Evolutionary conservation across 2,329 filamentous ascomycete species (phyloP).

Genomic region (Beauveria scarabaeidicola): DNA sequence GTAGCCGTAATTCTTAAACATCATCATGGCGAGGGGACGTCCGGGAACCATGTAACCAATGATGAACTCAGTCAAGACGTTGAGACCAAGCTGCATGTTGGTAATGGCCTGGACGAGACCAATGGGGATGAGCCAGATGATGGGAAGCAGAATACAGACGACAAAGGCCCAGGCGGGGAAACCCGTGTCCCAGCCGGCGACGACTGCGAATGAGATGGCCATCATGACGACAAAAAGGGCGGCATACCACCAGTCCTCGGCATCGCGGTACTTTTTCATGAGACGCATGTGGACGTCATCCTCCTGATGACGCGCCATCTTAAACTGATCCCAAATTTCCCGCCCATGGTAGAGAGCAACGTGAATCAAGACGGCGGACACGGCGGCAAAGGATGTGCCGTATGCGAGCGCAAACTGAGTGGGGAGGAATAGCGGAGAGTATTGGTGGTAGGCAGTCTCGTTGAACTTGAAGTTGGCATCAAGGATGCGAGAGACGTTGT

Average conservation of each 20-base stretch:
- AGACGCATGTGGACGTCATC: conserved; percentile 52
- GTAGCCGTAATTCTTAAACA: conserved; percentile 69
- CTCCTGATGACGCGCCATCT: conserved; percentile 45
- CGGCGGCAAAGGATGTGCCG: conserved; percentile 59
- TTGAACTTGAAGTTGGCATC: conserved; percentile 49
- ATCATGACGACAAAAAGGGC: conserved; percentile 44
- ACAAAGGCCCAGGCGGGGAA: conserved; percentile 52
- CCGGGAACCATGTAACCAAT: conserved; percentile 67
- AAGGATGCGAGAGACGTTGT: conserved; percentile 54
- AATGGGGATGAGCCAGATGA: conserved; percentile 52
- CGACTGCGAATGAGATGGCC: conserved; percentile 44
- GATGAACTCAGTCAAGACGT: conserved; percentile 65
- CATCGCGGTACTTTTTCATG: conserved; percentile 54
- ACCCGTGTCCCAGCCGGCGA: conserved; percentile 46
- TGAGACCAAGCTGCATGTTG: conserved; percentile 56
- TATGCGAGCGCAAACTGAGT: conserved; percentile 54
- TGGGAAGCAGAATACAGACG: conserved; percentile 47
- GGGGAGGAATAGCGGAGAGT: conserved; percentile 58
- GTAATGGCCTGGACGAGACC: conserved; percentile 54
- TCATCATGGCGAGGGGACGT: conserved; percentile 63
- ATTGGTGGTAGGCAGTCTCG: conserved; percentile 49
- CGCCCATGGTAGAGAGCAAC: conserved; percentile 46
- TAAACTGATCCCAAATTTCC: conserved; percentile 47
- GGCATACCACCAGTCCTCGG: conserved; percentile 52
- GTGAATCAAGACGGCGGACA: conserved; percentile 52